Evolutionary conservation across 257 asterid species (phyloP).

Genomic region (Plantago ovata): DNA sequence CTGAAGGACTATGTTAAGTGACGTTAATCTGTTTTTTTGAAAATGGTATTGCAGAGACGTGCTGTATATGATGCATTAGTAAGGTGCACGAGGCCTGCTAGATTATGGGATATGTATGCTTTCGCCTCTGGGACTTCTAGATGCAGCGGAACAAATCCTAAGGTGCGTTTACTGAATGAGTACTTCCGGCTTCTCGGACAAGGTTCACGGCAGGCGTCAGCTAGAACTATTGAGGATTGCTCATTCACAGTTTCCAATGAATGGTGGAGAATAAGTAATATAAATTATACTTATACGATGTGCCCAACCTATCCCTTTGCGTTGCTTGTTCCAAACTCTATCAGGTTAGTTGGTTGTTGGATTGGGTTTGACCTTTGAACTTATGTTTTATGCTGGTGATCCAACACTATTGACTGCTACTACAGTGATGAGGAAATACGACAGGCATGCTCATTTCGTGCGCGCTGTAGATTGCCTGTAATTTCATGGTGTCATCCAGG

Average conservation of each 20-base stretch:
- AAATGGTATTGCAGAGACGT: conserved; percentile 65
- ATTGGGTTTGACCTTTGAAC: conserved; percentile 11
- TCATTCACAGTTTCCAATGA: conserved; percentile 71
- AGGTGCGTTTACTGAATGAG: conserved; percentile 75
- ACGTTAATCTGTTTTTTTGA: conserved; percentile 19
- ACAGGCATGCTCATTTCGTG: conserved; percentile 84
- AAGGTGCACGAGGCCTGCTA: conserved; percentile 70
- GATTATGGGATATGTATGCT: conserved; percentile 90
- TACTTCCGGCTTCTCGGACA: conserved; percentile 88
- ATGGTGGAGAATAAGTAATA: conserved; percentile 86
- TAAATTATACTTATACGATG: conserved; percentile 65
- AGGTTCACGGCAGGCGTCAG: conserved; percentile 50
- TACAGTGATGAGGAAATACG: conserved; percentile 78
- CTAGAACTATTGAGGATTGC: conserved; percentile 63
- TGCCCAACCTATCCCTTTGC: conserved; percentile 95
- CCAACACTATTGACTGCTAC: conserved; percentile 24
- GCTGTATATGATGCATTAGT: conserved; percentile 73
- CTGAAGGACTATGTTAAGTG: conserved; percentile 7
- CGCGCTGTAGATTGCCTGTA: conserved; percentile 84
- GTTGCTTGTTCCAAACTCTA: conserved; percentile 79
- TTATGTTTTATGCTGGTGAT: conserved; percentile 25
- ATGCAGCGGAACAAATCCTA: conserved; percentile 55
- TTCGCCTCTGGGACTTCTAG: conserved; percentile 64
- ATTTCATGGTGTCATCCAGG: conserved; percentile 96
- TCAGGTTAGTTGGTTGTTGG: conserved; percentile 45